These are phyloP conservation scores for Hypericum perforatum DNA, from an alignment of 345 rosid species.

Conservation along the genomic window DNA sequence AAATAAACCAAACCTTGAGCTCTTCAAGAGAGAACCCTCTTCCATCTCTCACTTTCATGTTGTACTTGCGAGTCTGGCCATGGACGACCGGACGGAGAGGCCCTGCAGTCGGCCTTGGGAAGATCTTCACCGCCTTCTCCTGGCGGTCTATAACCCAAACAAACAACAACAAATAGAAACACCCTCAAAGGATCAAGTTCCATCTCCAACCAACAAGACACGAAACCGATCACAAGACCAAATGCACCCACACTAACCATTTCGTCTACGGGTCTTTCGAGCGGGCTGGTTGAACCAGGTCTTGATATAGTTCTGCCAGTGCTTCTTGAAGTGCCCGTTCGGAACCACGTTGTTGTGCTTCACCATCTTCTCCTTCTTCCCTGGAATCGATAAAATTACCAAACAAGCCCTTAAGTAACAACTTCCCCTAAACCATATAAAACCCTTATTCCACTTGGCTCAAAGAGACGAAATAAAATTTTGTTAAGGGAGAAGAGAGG, in stretches of 20 bases:
- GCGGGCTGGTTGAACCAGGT: constrained; percentile 95
- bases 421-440: too few species aligned
- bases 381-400: neutral
- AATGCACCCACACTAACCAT: constrained; percentile 1
- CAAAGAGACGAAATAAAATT: too few species aligned
- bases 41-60: constrained; percentile 83
- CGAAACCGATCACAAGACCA: too few species aligned
- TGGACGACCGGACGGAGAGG: constrained; percentile 13
- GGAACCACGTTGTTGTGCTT: constrained; percentile 21
- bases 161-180: neutral
- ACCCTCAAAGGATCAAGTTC: neutral
- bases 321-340: constrained; percentile 34
- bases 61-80: constrained; percentile 80
- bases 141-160: constrained; percentile 20
- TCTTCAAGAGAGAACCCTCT: constrained; percentile 84
- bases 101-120: constrained; percentile 36
- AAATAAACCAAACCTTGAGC: constrained; percentile 45
- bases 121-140: constrained; percentile 25
- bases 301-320: constrained; percentile 80
- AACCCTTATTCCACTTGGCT: too few species aligned
- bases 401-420: too few species aligned
- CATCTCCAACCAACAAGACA: neutral
- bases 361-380: neutral
- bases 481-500: too few species aligned
- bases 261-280: constrained; percentile 53